phyloP scores from a whole-genome alignment of 106 monocot genomes.

The Apostasia ramifera region DNA sequence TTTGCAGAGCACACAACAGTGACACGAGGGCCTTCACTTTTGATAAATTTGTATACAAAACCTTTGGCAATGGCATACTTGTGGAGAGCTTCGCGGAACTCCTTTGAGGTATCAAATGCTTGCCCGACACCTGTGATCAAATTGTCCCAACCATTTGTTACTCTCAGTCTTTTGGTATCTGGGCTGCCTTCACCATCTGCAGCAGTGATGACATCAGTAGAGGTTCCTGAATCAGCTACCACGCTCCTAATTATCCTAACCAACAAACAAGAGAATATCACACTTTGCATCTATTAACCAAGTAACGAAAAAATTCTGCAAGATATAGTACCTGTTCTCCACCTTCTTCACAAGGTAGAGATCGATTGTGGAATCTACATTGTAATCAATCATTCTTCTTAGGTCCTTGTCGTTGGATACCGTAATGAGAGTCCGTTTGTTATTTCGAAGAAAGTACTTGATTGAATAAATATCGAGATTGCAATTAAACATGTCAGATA shows the following conservation, averaged over 20 bases:
- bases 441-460: constrained; percentile 93
- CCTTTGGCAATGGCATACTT: constrained; percentile 90
- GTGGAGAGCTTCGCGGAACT: constrained; percentile 83
- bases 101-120: constrained; percentile 57
- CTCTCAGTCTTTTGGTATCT: constrained; percentile 30
- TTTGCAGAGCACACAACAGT: constrained; percentile 76
- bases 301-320: neutral
- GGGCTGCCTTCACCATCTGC: constrained; percentile 24
- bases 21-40: constrained; percentile 75
- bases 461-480: constrained; percentile 39
- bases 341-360: constrained; percentile 58
- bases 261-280: neutral
- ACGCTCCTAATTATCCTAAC: constrained; percentile 41
- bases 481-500: constrained; percentile 67
- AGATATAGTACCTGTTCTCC: constrained; percentile 49
- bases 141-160: constrained; percentile 55
- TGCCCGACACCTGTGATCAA: constrained; percentile 85
- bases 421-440: constrained; percentile 70
- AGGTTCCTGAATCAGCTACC: constrained; percentile 41
- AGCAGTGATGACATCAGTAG: constrained; percentile 25
- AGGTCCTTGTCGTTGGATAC: constrained; percentile 93
- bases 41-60: constrained; percentile 76
- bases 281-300: too few species aligned
- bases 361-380: constrained; percentile 71
- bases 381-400: constrained; percentile 80